Percentiles rank a stretch among this genome's conserved stretches.
Conservation (phyloP, 108 stramenopile genomes). For the Cyclotella cryptica region DNA sequence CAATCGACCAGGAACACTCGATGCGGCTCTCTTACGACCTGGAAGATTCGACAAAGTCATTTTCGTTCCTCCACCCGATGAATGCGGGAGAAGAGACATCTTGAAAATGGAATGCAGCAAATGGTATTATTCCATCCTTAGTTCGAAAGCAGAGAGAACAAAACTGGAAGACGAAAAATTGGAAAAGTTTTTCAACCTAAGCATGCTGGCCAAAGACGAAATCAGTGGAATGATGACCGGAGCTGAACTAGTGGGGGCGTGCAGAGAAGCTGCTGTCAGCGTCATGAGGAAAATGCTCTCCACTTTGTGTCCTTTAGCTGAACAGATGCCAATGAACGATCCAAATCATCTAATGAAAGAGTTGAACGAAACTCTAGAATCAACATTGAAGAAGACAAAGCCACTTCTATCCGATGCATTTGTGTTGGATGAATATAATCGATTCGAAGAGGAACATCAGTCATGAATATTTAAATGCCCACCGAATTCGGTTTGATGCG, state of each 20-base stretch:
- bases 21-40: conserved; percentile 95
- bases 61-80: conserved; percentile 94
- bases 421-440: conserved; percentile 19
- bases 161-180: background rate
- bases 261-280: conserved; percentile 70
- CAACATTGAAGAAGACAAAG: background rate
- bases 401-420: conserved; percentile 15
- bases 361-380: background rate
- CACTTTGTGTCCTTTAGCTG: background rate
- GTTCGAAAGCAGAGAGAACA: background rate
- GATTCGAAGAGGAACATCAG: background rate
- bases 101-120: conserved; percentile 77
- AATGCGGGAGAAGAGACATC: conserved; percentile 84
- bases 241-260: conserved; percentile 87
- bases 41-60: conserved; percentile 93
- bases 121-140: conserved; percentile 41
- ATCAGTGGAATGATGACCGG: conserved; percentile 80
- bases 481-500: no score
- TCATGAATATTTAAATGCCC: background rate
- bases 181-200: conserved; percentile 44
- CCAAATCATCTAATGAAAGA: background rate
- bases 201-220: conserved; percentile 62
- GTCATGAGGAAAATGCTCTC: conserved; percentile 51
- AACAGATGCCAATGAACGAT: background rate
- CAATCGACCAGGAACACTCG: conserved; percentile 91